Percentiles rank a stretch among this genome's conserved stretches.
These are phyloP conservation scores for Austroboletus olivaceoglutinosus DNA, from an alignment of 1,284 basidiomycete species.

Conservation along the genomic window DNA sequence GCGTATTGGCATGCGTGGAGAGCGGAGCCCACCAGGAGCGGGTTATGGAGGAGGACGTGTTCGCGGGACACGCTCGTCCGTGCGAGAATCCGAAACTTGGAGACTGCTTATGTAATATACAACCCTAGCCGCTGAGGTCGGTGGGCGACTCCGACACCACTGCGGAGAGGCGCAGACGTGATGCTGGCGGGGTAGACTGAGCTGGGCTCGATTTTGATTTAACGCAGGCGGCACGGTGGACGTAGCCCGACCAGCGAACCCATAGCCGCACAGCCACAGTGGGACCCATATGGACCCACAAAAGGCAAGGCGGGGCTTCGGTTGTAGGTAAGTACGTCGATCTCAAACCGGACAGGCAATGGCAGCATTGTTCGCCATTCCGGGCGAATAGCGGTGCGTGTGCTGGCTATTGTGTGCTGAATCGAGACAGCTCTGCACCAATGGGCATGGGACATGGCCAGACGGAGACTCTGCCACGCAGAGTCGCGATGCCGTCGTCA, in stretches of 20 bases:
- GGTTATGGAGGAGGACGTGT: slow-evolving; percentile 7
- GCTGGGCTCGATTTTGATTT: not conserved
- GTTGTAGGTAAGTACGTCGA: slow-evolving; percentile 18
- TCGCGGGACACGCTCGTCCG: slow-evolving; percentile 17
- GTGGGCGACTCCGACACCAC: not conserved
- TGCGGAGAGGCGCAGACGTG: slow-evolving; percentile 28
- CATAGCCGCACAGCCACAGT: slow-evolving; percentile 27
- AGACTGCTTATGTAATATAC: slow-evolving; percentile 27
- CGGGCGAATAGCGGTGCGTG: slow-evolving; percentile 26
- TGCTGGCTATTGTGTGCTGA: slow-evolving; percentile 28
- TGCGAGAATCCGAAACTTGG: slow-evolving; percentile 19
- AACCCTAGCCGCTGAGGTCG: not conserved
- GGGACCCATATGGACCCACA: slow-evolving; percentile 41
- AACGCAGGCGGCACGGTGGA: not conserved
- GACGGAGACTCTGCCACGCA: not conserved
- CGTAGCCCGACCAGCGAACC: not conserved
- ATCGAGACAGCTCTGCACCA: slow-evolving; percentile 17
- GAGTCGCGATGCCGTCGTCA: not conserved
- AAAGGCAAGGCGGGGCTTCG: slow-evolving; percentile 20
- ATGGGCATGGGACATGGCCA: not conserved
- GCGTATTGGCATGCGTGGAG: slow-evolving; percentile 40
- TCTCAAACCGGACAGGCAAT: slow-evolving; percentile 12
- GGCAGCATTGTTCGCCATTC: slow-evolving; percentile 32
- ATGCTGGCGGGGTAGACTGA: too few relatives aligned
- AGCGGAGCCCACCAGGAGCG: slow-evolving; percentile 10